Percentiles rank a stretch among this genome's conserved stretches.
Conservation (phyloP, 257 asterid species). For the Solanum pinnatisectum region DNA sequence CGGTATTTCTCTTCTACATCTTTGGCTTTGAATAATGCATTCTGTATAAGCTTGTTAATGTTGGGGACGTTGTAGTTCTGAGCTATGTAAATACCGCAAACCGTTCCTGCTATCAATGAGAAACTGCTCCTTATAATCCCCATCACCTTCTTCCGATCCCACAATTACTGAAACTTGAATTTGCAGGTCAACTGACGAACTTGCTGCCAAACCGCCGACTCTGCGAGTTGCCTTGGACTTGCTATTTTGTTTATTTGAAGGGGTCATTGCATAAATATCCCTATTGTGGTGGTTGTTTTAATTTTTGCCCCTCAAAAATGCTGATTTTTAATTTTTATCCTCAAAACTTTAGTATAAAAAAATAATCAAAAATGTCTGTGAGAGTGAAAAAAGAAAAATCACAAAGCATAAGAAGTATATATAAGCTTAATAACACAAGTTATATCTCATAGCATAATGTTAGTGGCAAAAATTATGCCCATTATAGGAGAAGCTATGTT, state of each 20-base stretch:
- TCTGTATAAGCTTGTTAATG: constrained; percentile 21
- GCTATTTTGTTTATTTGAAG: background rate
- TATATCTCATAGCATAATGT: background rate
- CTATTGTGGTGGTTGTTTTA: background rate
- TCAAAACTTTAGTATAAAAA: background rate
- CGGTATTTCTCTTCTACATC: constrained; percentile 46
- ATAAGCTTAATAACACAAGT: background rate
- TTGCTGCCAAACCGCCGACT: background rate
- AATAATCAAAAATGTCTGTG: background rate
- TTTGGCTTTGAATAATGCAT: constrained; percentile 37
- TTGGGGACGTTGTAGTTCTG: constrained; percentile 52
- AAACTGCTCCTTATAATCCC: constrained; percentile 16
- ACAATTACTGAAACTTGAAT: background rate
- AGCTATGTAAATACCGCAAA: constrained; percentile 42
- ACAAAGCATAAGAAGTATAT: background rate
- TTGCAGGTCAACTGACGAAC: background rate
- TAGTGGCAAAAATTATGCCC: background rate
- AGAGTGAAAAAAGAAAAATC: background rate
- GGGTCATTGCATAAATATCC: background rate
- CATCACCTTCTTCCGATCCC: constrained; percentile 10
- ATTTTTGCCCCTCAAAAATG: background rate
- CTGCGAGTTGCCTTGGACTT: background rate
- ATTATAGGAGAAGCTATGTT: no score
- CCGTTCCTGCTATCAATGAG: constrained; percentile 22
- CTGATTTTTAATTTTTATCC: background rate